phyloP scores from a whole-genome alignment of 148 eudicot genomes.

The Arbutus unedo region DNA sequence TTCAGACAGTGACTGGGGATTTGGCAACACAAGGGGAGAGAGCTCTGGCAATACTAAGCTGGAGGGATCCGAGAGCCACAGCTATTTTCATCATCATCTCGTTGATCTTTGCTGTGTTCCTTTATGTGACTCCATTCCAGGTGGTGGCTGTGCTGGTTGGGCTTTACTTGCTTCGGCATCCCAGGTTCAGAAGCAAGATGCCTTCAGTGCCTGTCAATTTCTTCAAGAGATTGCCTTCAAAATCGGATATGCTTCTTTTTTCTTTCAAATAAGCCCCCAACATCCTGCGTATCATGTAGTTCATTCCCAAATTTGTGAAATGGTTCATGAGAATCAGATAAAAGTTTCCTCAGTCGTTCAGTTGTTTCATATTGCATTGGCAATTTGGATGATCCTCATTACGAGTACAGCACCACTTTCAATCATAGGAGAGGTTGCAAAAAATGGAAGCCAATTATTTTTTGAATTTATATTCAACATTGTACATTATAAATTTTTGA shows the following conservation, averaged over 20 bases:
- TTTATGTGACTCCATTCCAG: slow-evolving; percentile 91
- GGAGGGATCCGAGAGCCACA: slow-evolving; percentile 95
- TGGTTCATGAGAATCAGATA: neutral
- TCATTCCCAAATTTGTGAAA: slow-evolving; percentile 15
- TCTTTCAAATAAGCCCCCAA: neutral
- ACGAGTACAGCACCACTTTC: no score
- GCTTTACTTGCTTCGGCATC: slow-evolving; percentile 75
- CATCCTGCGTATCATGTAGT: slow-evolving; percentile 5
- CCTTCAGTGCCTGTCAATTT: slow-evolving; percentile 93
- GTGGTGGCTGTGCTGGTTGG: slow-evolving; percentile 64
- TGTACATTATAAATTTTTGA: no score
- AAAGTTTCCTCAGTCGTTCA: neutral
- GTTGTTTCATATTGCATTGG: no score
- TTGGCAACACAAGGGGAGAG: slow-evolving; percentile 90
- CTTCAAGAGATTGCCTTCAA: slow-evolving; percentile 88
- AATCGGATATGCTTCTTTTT: slow-evolving; percentile 65
- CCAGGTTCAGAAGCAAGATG: slow-evolving; percentile 70
- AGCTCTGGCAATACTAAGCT: slow-evolving; percentile 66
- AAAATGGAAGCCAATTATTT: no score
- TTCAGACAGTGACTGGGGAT: slow-evolving; percentile 82
- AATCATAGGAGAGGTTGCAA: no score
- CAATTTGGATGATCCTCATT: no score
- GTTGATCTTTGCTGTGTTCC: slow-evolving; percentile 62
- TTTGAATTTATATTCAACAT: no score
- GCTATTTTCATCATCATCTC: slow-evolving; percentile 75